Evolutionary conservation across 352 stramenopile genomes (phyloP).

Genomic region (Phytophthora quininea): DNA sequence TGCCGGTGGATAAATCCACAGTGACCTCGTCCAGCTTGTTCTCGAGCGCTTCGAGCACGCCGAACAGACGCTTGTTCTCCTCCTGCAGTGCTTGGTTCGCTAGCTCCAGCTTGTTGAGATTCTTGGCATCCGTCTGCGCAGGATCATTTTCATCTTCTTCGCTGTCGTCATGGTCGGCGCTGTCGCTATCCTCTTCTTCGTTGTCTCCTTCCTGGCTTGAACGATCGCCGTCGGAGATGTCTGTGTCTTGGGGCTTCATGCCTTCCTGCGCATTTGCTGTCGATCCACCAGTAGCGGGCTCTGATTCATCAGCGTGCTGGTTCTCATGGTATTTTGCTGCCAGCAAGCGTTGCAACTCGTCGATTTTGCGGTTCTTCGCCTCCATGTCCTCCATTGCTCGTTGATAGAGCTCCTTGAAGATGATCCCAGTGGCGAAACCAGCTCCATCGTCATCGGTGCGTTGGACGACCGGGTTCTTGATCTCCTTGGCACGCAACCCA

Average conservation of each 20-base stretch:
- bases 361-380: slow-evolving; percentile 72
- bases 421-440: slow-evolving; percentile 30
- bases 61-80: slow-evolving; percentile 58
- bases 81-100: slow-evolving; percentile 46
- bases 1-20: slow-evolving; percentile 47
- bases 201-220: slow-evolving; percentile 35
- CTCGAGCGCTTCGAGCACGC: slow-evolving; percentile 53
- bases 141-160: slow-evolving; percentile 27
- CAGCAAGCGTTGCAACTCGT: slow-evolving; percentile 61
- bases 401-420: slow-evolving; percentile 78
- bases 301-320: slow-evolving; percentile 22
- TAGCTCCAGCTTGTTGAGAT: slow-evolving; percentile 40
- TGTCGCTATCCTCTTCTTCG: slow-evolving; percentile 30
- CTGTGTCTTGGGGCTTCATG: slow-evolving; percentile 20
- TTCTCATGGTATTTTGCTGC: slow-evolving; percentile 49
- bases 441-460: slow-evolving; percentile 40
- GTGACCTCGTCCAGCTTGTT: slow-evolving; percentile 53
- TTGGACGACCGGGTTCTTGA: slow-evolving; percentile 75
- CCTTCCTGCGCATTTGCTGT: slow-evolving; percentile 9
- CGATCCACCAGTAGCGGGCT: neutral
- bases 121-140: slow-evolving; percentile 24
- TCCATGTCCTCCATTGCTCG: slow-evolving; percentile 70
- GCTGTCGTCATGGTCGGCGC: slow-evolving; percentile 16
- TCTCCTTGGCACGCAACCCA: slow-evolving; percentile 75
- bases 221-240: slow-evolving; percentile 29